Evolutionary conservation across 352 stramenopile genomes (phyloP).

Genomic region (Globisporangium perplexum): DNA sequence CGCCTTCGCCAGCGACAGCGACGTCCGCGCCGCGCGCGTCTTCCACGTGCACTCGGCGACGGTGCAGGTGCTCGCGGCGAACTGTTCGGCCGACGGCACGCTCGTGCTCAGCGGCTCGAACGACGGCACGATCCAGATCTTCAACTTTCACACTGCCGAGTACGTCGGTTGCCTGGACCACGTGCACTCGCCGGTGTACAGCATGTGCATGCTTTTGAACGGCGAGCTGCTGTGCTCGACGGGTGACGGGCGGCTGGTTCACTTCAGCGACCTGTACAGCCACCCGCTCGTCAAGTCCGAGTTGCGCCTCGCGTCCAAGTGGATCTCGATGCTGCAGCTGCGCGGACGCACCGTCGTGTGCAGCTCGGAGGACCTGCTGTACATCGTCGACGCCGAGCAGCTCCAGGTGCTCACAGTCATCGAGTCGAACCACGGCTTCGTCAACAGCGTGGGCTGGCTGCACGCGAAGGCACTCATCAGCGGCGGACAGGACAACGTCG

Average conservation of each 20-base stretch:
- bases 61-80: constrained; percentile 38
- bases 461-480: constrained; percentile 33
- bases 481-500: constrained; percentile 59
- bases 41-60: constrained; percentile 46
- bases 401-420: constrained; percentile 31
- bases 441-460: constrained; percentile 63
- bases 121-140: constrained; percentile 69
- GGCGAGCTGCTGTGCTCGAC: constrained; percentile 54
- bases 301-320: constrained; percentile 36
- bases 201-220: constrained; percentile 20
- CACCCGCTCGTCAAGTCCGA: constrained; percentile 19
- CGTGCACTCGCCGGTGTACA: constrained; percentile 51
- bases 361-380: constrained; percentile 50
- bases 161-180: constrained; percentile 40
- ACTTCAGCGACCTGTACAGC: constrained; percentile 26
- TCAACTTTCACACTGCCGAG: constrained; percentile 32
- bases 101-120: constrained; percentile 65
- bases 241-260: constrained; percentile 49
- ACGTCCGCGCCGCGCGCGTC: constrained; percentile 16
- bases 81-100: constrained; percentile 1
- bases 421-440: constrained; percentile 50
- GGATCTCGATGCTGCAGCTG: constrained; percentile 60
- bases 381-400: constrained; percentile 42
- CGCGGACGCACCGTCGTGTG: constrained; percentile 38
- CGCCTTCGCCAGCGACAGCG: not conserved